Evolutionary conservation across 2,329 filamentous ascomycete genomes (phyloP), one percentile per base, ranked within the genome.

Genomic region (Sclerotinia glacialis): DNA sequence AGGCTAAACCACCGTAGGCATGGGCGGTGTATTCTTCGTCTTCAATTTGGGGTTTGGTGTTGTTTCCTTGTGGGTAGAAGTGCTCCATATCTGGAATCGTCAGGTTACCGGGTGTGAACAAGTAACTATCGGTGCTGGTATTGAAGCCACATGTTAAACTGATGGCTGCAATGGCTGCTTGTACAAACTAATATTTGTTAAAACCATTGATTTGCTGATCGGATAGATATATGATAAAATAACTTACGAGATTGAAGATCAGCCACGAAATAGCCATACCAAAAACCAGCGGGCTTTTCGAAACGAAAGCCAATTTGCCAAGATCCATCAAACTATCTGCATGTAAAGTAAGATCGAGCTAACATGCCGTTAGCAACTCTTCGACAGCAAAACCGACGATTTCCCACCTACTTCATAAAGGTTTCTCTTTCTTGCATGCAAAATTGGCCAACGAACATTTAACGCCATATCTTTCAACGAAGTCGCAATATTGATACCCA

Each of bases 371-470:
- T n/a, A 71, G 66, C 34, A 58, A 16, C 60, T 16, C 18, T 49
- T 28, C 28, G 9, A 14, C 3, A 68, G 68, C 14, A 44, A 23
- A 26, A 65, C 9, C n/a, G 28, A 11, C 4, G 16, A 40, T 3
- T 26, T 60, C 23, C 28, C 7, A 28, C 34, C n/a, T 61, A 80
- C 80, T 74, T 83, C 80, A 6, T 71, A 72, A 50, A 78, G 72
- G 44, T 76, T 77, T 67, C 79, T 76, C 49, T 76, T 74, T 6
- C 76, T 72, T 11, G 74, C 72, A 66, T 76, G 78, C 52, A 83
- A 70, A 37, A 82, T 77, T 74, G 79, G 80, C 80, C 81, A 83
- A n/a, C 81, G 75, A 68, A 81, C 72, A 67, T 81, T 79, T 18
- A 76, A 71, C 4, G 80, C 78, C 76, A 82, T 79, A 37, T 76